Percentiles rank a stretch among this genome's conserved stretches.
phyloP scores from a whole-genome alignment of 176 grass and related monocot species.

The Oryza coarctata region DNA sequence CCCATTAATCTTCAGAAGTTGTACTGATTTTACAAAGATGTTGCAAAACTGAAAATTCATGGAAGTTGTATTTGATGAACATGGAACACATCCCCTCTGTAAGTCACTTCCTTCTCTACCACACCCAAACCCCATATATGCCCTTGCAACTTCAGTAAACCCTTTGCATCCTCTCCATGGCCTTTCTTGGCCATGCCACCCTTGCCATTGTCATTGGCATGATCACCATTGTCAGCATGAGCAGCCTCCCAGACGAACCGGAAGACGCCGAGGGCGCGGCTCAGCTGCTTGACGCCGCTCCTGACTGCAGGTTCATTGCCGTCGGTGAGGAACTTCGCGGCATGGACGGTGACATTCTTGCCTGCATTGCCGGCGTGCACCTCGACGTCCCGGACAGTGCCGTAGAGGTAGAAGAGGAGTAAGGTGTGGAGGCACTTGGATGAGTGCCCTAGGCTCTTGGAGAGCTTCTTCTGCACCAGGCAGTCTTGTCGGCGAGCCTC shows the following conservation, averaged over 20 bases:
- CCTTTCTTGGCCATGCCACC: constrained; percentile 23
- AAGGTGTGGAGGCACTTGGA: constrained; percentile 75
- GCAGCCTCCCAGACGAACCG: constrained; percentile 74
- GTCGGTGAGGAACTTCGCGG: constrained; percentile 39
- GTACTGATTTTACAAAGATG: constrained; percentile 14
- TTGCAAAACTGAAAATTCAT: constrained; percentile 22
- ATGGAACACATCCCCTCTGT: constrained; percentile 66
- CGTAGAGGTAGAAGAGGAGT: constrained; percentile 82
- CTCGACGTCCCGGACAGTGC: constrained; percentile 61
- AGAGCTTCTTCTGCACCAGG: constrained; percentile 67
- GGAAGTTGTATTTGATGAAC: constrained; percentile 53
- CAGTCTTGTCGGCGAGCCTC: constrained; percentile 75
- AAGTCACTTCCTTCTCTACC: constrained; percentile 53
- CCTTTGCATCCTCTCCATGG: constrained; percentile 1
- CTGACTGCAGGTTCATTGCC: constrained; percentile 40
- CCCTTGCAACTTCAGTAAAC: constrained; percentile 60
- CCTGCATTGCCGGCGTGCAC: constrained; percentile 42
- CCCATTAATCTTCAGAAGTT: neutral
- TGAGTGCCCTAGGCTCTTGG: constrained; percentile 72
- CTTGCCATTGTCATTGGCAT: constrained; percentile 2
- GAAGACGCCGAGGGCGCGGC: constrained; percentile 55
- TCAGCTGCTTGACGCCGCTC: constrained; percentile 56
- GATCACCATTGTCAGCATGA: neutral
- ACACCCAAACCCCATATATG: constrained; percentile 71
- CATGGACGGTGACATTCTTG: constrained; percentile 42